Percentiles rank a stretch among this genome's conserved stretches.
These are phyloP conservation scores for Cercospora sp. DNA, from an alignment of 2,329 filamentous ascomycete genomes.

Conservation along the genomic window DNA sequence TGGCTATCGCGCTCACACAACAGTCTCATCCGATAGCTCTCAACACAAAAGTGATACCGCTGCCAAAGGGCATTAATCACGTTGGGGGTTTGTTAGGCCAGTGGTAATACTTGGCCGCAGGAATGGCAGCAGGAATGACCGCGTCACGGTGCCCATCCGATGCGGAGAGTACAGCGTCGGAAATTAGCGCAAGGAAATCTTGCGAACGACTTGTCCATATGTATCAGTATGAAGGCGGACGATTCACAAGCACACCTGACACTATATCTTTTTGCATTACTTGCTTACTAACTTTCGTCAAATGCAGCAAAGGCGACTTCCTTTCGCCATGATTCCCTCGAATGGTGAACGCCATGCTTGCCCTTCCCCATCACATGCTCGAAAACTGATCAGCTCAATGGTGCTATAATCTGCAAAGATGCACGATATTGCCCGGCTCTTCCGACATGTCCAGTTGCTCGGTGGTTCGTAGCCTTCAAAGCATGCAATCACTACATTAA, in stretches of 20 bases:
- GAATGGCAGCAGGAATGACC: background rate
- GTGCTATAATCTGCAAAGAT: background rate
- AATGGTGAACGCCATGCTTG: background rate
- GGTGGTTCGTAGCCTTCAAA: background rate
- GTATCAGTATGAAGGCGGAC: background rate
- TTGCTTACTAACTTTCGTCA: background rate
- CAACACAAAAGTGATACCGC: background rate
- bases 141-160: background rate
- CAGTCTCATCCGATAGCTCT: background rate
- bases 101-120: background rate
- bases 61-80: background rate
- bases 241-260: background rate
- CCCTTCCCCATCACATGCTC: background rate
- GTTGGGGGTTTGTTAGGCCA: background rate
- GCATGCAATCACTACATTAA: background rate
- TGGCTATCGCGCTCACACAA: background rate
- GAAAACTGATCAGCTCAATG: background rate
- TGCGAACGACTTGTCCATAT: background rate
- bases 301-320: background rate
- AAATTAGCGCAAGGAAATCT: background rate
- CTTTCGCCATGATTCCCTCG: background rate
- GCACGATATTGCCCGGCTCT: background rate
- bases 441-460: background rate
- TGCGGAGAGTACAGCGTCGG: background rate
- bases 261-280: background rate